Evolutionary conservation across 768 basidiomycete species (phyloP), one percentile per base, ranked within the genome.

Genomic region (Gymnopilus dilepis): DNA sequence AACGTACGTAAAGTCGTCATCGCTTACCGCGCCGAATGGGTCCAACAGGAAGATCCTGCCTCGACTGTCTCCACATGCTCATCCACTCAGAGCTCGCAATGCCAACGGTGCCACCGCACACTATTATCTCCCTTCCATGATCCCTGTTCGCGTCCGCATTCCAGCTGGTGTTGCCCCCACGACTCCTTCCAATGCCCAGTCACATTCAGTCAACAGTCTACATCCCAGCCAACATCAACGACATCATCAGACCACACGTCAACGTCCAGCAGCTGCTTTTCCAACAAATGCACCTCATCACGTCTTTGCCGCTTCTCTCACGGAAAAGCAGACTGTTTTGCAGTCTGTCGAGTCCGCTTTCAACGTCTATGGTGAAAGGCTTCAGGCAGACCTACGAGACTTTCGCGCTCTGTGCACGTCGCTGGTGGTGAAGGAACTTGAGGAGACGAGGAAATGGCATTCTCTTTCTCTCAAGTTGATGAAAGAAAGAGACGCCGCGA

Each of bases 401-500:
- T 69, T 80, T 47, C 73, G 76, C 21, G 45, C 71, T 3, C 63
- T 73, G 8, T 78, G 76, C 54, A 64, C 69, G 9, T 65, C 70
- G 22, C 70, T 71, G 3, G 51, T 78, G 8, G 55, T 68, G 17
- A 64, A 68, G 22, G 77, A 78, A 56, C 72, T 75, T 26, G 68
- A 73, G 40, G 74, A 74, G 41, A 67, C 67, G 47, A 71, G 73
- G 59, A 63, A 67, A 56, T 72, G 75, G 62, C 69, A 73, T 33
- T 42, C 65, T 3, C 60, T 76, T 4, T 78, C 76, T 38, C 41
- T 72, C n/a, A 60, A 67, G 31, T 63, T 77, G 38, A 71, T 72
- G 61, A 62, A 62, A 45, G 77, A 79, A 65, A 69, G 78, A 28
- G 77, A 79, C 59, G 60, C 69, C 8, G 76, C 74, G 12, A 64